Evolutionary conservation across 345 rosid species (phyloP).

Genomic region (Microcos paniculata): DNA sequence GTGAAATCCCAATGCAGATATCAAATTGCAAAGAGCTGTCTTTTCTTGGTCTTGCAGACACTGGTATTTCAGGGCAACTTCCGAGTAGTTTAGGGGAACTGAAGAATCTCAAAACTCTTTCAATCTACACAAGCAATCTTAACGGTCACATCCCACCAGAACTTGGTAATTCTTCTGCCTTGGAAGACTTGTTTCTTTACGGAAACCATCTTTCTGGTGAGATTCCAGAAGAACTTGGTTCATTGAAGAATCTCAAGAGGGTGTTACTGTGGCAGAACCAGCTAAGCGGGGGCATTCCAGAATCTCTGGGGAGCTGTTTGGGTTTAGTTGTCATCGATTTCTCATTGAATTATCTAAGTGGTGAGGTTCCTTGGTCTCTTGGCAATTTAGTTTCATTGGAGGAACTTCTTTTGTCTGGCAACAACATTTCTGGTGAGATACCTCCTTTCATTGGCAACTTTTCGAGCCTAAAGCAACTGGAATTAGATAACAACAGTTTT

Average conservation of each 20-base stretch:
- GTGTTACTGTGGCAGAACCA: conserved; percentile 65
- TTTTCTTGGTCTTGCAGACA: conserved; percentile 67
- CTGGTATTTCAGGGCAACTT: conserved; percentile 55
- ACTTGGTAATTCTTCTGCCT: conserved; percentile 52
- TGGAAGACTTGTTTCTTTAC: conserved; percentile 59
- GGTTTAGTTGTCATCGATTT: conserved; percentile 50
- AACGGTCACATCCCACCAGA: conserved; percentile 54
- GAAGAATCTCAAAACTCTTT: conserved; percentile 54
- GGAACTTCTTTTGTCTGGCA: conserved; percentile 60
- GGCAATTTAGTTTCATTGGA: conserved; percentile 41
- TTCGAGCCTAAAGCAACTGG: conserved; percentile 53
- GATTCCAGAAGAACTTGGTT: conserved; percentile 55
- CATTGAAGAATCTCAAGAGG: conserved; percentile 47
- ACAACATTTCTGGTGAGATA: conserved; percentile 52
- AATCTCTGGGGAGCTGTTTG: conserved; percentile 43
- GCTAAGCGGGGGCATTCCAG: conserved; percentile 50
- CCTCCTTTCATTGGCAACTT: conserved; percentile 46
- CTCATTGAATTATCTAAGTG: conserved; percentile 54
- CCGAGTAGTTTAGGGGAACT: conserved; percentile 56
- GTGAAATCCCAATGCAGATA: conserved; percentile 60
- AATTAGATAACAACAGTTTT: conserved; percentile 59
- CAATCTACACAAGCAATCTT: conserved; percentile 61
- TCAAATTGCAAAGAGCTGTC: conserved; percentile 46
- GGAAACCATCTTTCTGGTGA: conserved; percentile 51
- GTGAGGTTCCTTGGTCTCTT: conserved; percentile 49